Base-by-base conservation (phyloP, 164 flowering plant genomes). In the Magnolia officinalis region DNA sequence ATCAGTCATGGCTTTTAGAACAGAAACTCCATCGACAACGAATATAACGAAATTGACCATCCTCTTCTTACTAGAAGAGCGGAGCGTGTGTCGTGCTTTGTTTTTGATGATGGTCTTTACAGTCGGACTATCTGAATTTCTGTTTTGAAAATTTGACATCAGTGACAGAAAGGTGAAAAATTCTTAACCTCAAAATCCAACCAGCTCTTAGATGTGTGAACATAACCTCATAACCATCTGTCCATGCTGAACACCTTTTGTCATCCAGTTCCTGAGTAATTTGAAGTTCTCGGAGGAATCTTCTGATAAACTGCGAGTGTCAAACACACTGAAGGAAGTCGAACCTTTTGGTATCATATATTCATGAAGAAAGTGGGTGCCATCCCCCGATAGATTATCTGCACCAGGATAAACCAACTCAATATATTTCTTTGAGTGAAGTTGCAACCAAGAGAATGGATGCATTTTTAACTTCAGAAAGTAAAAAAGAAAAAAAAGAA, bases 281-380 rank as follows among this genome's bases (percentile, higher is more conserved):
- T 82, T 59, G 61, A 70, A 72, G 80, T 90, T 89, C 19, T 88
- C 93, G 71, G 78, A 76, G n/a, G 80, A 51, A 61, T 82, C 74
- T 80, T 81, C 79, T 63, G 89, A 87, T 78, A 94, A 81, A 79
- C 93, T 75, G 6, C 94, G 93, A 2, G 95, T 92, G 79, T 94
- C 98, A 77, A 85, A 92, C 26, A 94, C 75, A 76, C 96, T 89
- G 69, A 94, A 89, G 20, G 94, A 88, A 74, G 82, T 81, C 51
- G 91, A 88, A 72, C 78, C 81, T 85, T 86, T 86, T 16, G 94
- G 96, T 70, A 91, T 85, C 88, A 79, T 83, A 79, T 91, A 90
- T 76, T 90, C 93, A 64, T 86, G 90, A 67, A 91, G 89, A 81
- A 89, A 92, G 78, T 64, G 83, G 70, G 98, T 92, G 65, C 98